phyloP scores from a whole-genome alignment of 2,329 filamentous ascomycete genomes.

The Lanzia echinophila region DNA sequence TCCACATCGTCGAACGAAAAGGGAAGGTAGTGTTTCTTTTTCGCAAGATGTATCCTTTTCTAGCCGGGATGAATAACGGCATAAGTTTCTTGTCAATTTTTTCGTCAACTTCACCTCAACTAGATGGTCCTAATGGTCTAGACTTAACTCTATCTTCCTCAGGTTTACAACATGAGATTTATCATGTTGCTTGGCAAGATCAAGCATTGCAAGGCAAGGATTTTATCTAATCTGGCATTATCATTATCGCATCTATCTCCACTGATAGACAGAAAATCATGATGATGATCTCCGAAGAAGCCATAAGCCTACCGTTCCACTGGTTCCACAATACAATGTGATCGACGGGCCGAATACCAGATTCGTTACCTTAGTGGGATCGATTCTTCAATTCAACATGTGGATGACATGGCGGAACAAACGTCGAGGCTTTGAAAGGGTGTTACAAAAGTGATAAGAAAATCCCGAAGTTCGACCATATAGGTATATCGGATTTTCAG shows the following conservation, averaged over 20 bases:
- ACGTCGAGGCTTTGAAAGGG: too few species aligned
- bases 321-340: background rate
- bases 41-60: background rate
- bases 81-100: background rate
- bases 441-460: too few species aligned
- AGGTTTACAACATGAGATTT: too few species aligned
- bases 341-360: too few species aligned
- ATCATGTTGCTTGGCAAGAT: background rate
- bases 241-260: background rate
- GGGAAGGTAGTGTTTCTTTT: background rate
- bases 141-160: too few species aligned
- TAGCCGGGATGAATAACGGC: background rate
- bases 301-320: background rate
- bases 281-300: background rate
- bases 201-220: background rate
- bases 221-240: background rate
- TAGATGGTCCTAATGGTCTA: background rate
- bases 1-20: background rate
- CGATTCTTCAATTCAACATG: too few species aligned
- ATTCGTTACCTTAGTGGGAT: too few species aligned
- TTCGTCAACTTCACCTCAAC: too few species aligned
- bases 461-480: too few species aligned
- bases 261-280: background rate
- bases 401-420: too few species aligned
- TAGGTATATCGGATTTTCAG: too few species aligned